Conservation (phyloP, 768 basidiomycete genomes). For the Lentinula sp. region DNA sequence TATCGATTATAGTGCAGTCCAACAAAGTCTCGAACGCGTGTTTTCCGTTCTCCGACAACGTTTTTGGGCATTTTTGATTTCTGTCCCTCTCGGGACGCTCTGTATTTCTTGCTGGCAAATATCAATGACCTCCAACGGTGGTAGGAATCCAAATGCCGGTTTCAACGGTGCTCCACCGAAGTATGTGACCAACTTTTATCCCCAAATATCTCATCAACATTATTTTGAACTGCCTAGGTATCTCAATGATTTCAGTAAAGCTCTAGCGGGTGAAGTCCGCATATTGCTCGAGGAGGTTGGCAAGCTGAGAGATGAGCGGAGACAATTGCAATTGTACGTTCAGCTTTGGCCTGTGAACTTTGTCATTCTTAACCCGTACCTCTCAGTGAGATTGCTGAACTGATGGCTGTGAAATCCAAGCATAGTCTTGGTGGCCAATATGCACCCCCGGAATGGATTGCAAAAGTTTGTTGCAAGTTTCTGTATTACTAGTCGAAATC, state of each 20-base stretch:
- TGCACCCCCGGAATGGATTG: conserved; percentile 61
- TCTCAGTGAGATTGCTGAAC: conserved; percentile 72
- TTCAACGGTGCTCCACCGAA: conserved; percentile 2
- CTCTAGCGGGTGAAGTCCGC: conserved; percentile 73
- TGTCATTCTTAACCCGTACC: background rate
- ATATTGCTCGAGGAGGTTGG: conserved; percentile 77
- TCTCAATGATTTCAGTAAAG: conserved; percentile 80
- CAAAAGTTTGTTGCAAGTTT: conserved; percentile 35
- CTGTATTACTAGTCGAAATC: background rate
- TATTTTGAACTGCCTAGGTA: conserved; percentile 33
- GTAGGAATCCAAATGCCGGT: background rate
- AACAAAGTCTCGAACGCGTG: background rate
- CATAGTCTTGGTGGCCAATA: conserved; percentile 78
- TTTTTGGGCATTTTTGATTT: background rate
- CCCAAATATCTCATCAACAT: background rate
- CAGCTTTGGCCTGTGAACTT: background rate
- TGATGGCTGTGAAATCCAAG: conserved; percentile 80
- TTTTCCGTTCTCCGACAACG: background rate
- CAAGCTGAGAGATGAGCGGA: conserved; percentile 69
- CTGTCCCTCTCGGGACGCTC: background rate
- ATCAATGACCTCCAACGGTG: conserved; percentile 4
- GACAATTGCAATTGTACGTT: conserved; percentile 71
- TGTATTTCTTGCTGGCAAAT: background rate
- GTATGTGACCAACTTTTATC: background rate
- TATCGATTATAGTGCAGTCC: background rate